phyloP scores from a whole-genome alignment of 768 basidiomycete species.

The Podaxis sp. region DNA sequence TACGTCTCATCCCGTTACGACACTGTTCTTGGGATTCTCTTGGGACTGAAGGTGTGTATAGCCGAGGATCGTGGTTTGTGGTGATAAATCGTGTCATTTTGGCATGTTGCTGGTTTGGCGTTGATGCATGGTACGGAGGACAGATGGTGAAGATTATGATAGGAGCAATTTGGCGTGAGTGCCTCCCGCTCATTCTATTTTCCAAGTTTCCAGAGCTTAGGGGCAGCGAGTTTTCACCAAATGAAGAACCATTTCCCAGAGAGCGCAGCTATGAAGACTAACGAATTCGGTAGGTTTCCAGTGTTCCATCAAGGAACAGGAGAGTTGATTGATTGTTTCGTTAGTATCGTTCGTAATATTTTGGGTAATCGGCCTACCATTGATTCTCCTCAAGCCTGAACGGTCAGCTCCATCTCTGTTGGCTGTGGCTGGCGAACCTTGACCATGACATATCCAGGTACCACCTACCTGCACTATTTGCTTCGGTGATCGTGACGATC shows the following conservation, averaged over 20 bases:
- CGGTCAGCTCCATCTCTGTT: neutral
- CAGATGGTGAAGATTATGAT: constrained; percentile 10
- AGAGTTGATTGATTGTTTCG: neutral
- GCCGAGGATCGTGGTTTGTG: constrained; percentile 7
- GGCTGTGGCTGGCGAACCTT: neutral
- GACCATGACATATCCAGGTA: constrained; percentile 1
- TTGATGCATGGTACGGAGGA: constrained; percentile 9
- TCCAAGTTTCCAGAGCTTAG: neutral
- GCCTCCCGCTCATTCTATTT: neutral
- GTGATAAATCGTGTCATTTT: constrained; percentile 9
- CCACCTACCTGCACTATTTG: constrained; percentile 21
- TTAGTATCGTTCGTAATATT: constrained; percentile 8
- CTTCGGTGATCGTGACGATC: constrained; percentile 25
- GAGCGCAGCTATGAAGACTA: constrained; percentile 1
- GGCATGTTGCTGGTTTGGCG: constrained; percentile 10
- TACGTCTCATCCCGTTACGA: neutral
- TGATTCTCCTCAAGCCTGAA: constrained; percentile 1
- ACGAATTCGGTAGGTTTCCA: neutral
- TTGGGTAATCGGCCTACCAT: neutral
- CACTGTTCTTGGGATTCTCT: neutral
- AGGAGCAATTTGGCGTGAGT: constrained; percentile 10
- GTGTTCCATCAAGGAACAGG: no score
- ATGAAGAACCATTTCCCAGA: constrained; percentile 7
- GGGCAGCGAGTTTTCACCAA: constrained; percentile 4
- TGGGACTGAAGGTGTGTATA: neutral